Base-by-base conservation (phyloP, 2,329 filamentous ascomycete species). In the Raffaelea albimanens region DNA sequence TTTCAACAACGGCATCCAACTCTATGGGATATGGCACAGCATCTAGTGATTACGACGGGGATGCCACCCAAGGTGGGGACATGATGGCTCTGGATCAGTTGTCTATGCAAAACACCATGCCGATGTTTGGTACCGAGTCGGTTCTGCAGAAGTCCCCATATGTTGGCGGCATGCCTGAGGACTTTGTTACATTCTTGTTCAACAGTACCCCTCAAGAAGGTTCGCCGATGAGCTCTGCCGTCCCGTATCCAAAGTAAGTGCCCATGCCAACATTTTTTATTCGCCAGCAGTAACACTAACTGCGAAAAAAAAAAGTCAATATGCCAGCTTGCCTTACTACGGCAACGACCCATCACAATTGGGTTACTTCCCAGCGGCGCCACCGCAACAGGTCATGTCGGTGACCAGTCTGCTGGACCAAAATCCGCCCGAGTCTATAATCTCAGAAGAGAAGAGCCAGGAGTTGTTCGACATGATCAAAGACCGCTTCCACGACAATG, bases 391-490 rank as follows among this genome's bases (percentile, higher is more conserved):
- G 58, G 82, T 90, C 33, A 95, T 95, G 89, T 86, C 87, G 18
- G 86, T 95, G 43, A 91, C 83, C 49, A 94, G 85, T 57, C 75
- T 94, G 36, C 73, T 94, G 22, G 89, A 94, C 59, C 83, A 87
- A 21, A 85, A 81, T 46, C 78, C 85, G 5, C 86, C 86, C 1
- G 87, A 94, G 58, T 83, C 84, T 3, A 76, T 85, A 8, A 75
- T 97, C 49, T 94, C 89, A 0, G 88, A 95, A 54, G 85, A 89
- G 53, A 95, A 95, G 68, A 83, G 88, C 52, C 80, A 84, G 60
- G 83, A 93, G 52, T 69, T 97, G 11, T 80, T 91, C 34, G 83
- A 93, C 45, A 75, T 95, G 44, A 91, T 97, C 62, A 80, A 78
- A 49, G 78, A 80, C 10, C 79, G 85, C 19, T 96, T 95, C 62